phyloP scores from a whole-genome alignment of 2,329 filamentous ascomycete genomes.

The Colletotrichum limetticola region DNA sequence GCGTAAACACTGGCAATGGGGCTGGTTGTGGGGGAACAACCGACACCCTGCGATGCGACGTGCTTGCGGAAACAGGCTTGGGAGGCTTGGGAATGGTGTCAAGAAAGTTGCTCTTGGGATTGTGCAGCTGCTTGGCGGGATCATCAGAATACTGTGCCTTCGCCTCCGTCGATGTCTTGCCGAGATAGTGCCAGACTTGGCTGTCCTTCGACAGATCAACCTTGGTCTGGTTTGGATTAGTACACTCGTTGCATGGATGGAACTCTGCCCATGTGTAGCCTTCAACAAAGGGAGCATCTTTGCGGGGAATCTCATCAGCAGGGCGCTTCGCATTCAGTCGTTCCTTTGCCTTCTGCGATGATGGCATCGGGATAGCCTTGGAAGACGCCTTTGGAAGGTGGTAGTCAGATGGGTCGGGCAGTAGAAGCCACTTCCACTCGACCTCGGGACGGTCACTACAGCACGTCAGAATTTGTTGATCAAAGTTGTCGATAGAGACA shows the following conservation, averaged over 20 bases:
- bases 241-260: constrained; percentile 64
- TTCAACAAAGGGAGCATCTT: constrained; percentile 74
- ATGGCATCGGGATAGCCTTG: constrained; percentile 77
- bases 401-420: constrained; percentile 77
- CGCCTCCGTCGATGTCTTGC: constrained; percentile 86
- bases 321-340: constrained; percentile 75
- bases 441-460: constrained; percentile 78
- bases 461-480: constrained; percentile 51
- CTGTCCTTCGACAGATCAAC: constrained; percentile 77
- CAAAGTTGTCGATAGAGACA: constrained; percentile 46
- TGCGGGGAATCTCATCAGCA: constrained; percentile 70
- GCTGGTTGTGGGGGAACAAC: constrained; percentile 29
- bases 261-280: constrained; percentile 85
- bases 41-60: constrained; percentile 36
- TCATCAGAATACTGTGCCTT: constrained; percentile 92
- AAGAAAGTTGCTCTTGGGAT: constrained; percentile 77
- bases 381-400: constrained; percentile 79
- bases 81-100: constrained; percentile 71
- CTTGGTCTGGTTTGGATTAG: constrained; percentile 71
- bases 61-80: constrained; percentile 47
- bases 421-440: constrained; percentile 84
- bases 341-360: constrained; percentile 70
- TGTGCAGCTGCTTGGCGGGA: constrained; percentile 67
- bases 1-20: constrained; percentile 15
- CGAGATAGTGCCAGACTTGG: constrained; percentile 90